These are phyloP conservation scores for Phellopilus nigrolimitatus DNA, from an alignment of 1,284 basidiomycete species.

Conservation along the genomic window DNA sequence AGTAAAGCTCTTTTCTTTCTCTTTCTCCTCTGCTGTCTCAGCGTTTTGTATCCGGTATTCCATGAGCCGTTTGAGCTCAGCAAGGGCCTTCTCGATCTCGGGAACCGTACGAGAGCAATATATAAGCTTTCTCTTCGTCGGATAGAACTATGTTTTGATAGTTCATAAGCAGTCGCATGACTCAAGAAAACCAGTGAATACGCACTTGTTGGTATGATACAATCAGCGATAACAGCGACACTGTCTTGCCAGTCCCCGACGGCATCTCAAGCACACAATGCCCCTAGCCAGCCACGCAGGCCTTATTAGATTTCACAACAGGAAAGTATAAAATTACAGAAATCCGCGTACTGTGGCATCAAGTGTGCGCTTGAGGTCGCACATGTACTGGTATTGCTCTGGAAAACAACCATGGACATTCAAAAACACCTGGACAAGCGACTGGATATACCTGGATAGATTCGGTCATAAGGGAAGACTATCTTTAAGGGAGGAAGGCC, in stretches of 20 bases:
- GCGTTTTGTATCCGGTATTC: constrained; percentile 75
- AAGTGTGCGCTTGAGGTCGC: constrained; percentile 93
- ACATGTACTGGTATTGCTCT: constrained; percentile 99
- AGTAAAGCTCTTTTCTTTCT: constrained; percentile 80
- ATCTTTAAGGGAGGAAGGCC: constrained; percentile 46
- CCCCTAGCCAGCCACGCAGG: constrained; percentile 57
- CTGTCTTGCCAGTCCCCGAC: constrained; percentile 98
- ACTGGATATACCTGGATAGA: constrained; percentile 63
- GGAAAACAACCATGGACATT: constrained; percentile 16
- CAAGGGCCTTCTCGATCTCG: constrained; percentile 98
- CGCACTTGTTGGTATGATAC: constrained; percentile 94
- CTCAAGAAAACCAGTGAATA: not conserved
- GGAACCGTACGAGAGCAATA: constrained; percentile 99
- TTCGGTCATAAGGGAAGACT: constrained; percentile 89
- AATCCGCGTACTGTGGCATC: constrained; percentile 70
- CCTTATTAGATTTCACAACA: no score
- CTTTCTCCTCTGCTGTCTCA: constrained; percentile 69
- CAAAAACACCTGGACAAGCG: not conserved
- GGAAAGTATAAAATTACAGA: no score
- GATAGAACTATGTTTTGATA: constrained; percentile 66
- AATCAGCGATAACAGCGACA: constrained; percentile 93
- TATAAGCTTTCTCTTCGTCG: constrained; percentile 89
- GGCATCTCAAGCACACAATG: constrained; percentile 99
- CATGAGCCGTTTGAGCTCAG: constrained; percentile 94
- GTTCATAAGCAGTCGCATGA: not conserved